Evolutionary conservation across 192 early-diverging fungal genomes (phyloP), one percentile per base, ranked within the genome.

Genomic region (Backusella liffmaniae): DNA sequence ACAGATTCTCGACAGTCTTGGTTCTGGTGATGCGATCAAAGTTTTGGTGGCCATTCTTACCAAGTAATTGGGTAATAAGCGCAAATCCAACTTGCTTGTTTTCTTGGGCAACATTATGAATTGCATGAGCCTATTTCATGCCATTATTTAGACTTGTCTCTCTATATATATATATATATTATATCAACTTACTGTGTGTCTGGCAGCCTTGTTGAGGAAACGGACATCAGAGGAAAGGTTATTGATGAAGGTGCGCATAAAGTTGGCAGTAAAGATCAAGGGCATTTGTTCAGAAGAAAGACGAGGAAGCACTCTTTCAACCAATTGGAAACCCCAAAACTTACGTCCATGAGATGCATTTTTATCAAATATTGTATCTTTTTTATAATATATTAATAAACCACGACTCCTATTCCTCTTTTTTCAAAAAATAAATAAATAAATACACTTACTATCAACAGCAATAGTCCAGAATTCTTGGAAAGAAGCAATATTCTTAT

Each of bases 281-380:
- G 89, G 83, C 66, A 94, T 84, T 59, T 94, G 87, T 5, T 88
- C 85, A 30, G 83, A 66, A 0, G 86, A 72, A 15, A 92, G 74
- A 23, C 76, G 80, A 2, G 86, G 86, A 36, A 95, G 82, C n/a
- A 89, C 81, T 73, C 85, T 88, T 71, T 92, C 89, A 56, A 98
- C 90, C 26, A 97, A 78, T 70, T 94, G 90, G 84, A 97, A 94
- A 59, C 95, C 96, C 89, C 96, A 91, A 85, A 88, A 95, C 81
- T 93, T 95, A 76, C 94, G 91, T 79, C 95, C 94, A 83, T 97
- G 91, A 67, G 90, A 89, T 15, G 90, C 75, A 7, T 90, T 86
- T 0, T 90, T 84, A 44, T 87, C 88, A 75, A 98, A 97, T 65
- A 98, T 84, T 5, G 88, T 85, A 36, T 91, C 90, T 89, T 80